Conservation (phyloP, 176 grass and related monocot species). For the Rhipidocladum racemiflorum region DNA sequence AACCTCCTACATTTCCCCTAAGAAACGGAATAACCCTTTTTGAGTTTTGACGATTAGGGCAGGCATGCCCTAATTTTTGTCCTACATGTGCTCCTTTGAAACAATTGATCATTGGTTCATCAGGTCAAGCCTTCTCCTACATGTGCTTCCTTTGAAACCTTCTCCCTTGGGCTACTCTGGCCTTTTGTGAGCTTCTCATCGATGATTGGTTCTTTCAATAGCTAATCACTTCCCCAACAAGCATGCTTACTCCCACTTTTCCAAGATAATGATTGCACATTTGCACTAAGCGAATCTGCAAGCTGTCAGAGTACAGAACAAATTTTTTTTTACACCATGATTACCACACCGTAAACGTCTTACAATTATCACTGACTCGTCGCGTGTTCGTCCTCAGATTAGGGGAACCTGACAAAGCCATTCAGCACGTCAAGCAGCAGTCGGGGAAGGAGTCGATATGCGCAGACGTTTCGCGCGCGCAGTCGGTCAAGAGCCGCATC, state of each 20-base stretch:
- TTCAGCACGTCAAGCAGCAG: constrained; percentile 70
- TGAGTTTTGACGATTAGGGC: constrained; percentile 9
- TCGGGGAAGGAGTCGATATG: constrained; percentile 53
- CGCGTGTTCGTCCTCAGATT: constrained; percentile 42
- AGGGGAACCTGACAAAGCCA: constrained; percentile 84
- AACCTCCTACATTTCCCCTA: constrained; percentile 4
- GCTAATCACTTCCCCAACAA: constrained; percentile 42
- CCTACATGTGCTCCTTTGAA: not conserved
- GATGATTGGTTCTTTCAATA: constrained; percentile 24
- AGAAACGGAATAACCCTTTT: constrained; percentile 2
- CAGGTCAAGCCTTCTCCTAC: constrained; percentile 26
- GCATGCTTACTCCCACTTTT: constrained; percentile 25
- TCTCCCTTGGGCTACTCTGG: constrained; percentile 10
- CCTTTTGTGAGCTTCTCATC: constrained; percentile 1
- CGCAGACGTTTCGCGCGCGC: constrained; percentile 44
- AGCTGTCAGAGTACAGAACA: not conserved
- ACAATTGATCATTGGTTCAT: constrained; percentile 3
- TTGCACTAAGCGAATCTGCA: not conserved
- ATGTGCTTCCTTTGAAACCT: not conserved
- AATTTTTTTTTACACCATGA: not conserved
- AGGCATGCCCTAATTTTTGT: not conserved
- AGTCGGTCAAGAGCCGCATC: constrained; percentile 57
- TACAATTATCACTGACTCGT: not conserved
- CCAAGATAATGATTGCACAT: constrained; percentile 25
- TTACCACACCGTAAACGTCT: not conserved